A percentile compares a stretch with the other conserved stretches of the same genome.
Evolutionary conservation across 306 rosid species (phyloP).

Genomic region (Carpinus viminea): DNA sequence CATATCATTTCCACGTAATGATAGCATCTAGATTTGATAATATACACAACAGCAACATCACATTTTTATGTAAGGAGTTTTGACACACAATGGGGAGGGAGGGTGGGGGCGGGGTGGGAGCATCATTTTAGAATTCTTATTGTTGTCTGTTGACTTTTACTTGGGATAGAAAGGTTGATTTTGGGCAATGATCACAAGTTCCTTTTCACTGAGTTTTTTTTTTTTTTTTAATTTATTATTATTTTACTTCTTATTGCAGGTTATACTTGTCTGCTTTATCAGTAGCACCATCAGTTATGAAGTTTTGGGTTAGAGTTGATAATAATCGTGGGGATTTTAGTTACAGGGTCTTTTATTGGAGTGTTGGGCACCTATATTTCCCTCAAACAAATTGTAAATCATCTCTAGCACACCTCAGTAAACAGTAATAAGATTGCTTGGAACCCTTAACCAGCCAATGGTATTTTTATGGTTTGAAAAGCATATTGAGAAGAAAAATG

Average conservation of each 20-base stretch:
- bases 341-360: constrained; percentile 45
- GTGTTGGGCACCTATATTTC: constrained; percentile 51
- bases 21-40: too few species aligned
- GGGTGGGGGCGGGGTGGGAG: too few species aligned
- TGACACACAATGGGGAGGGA: neutral
- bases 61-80: too few species aligned
- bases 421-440: too few species aligned
- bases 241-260: constrained; percentile 47
- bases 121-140: neutral
- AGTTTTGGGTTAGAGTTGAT: constrained; percentile 47
- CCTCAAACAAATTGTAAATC: constrained; percentile 42
- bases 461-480: too few species aligned
- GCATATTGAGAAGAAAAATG: too few species aligned
- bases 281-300: constrained; percentile 50
- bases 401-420: neutral
- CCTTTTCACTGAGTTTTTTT: neutral
- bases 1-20: too few species aligned
- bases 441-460: too few species aligned
- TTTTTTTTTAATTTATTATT: too few species aligned
- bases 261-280: constrained; percentile 52
- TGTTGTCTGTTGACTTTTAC: neutral
- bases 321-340: constrained; percentile 42
- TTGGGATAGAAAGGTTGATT: neutral
- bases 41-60: too few species aligned
- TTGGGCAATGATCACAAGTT: neutral